Evolutionary conservation across 2,329 filamentous ascomycete species (phyloP).

Genomic region (Ceratocystis harringtonii): DNA sequence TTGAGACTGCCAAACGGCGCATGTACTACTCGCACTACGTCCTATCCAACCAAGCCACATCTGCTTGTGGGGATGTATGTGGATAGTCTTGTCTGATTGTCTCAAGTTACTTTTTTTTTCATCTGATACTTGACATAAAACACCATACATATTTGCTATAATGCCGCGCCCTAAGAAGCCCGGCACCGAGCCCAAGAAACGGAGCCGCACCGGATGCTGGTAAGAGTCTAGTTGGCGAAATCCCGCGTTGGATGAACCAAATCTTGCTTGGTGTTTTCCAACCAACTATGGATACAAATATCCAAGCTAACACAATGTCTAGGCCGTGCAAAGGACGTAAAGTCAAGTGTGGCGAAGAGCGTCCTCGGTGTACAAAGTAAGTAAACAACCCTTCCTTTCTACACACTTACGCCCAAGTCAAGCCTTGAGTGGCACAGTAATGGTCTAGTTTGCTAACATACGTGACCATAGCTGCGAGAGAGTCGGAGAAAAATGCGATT

Average conservation of each 20-base stretch:
- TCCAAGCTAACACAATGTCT: neutral
- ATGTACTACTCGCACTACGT: slow-evolving; percentile 5
- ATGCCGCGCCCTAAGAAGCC: slow-evolving; percentile 33
- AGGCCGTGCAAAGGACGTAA: slow-evolving; percentile 68
- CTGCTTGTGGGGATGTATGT: neutral
- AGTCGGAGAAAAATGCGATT: slow-evolving; percentile 61
- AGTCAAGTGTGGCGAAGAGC: slow-evolving; percentile 64
- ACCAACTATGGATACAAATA: neutral
- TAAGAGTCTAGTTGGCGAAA: slow-evolving; percentile 21
- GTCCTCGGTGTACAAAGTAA: slow-evolving; percentile 53
- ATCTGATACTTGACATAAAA: neutral
- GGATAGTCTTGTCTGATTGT: neutral
- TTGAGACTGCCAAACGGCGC: neutral
- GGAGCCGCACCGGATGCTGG: slow-evolving; percentile 34
- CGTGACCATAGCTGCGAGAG: slow-evolving; percentile 41
- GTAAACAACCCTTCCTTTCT: slow-evolving; percentile 6
- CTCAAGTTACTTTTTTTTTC: neutral
- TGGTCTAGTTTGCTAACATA: neutral
- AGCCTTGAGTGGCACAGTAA: neutral
- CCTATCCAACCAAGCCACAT: neutral
- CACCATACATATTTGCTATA: neutral
- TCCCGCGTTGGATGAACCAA: neutral
- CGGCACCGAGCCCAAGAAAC: slow-evolving; percentile 31
- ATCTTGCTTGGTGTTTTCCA: neutral
- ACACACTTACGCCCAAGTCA: neutral